Base-by-base conservation (phyloP, 192 early-diverging fungal species). In the Coemansia sp. region DNA sequence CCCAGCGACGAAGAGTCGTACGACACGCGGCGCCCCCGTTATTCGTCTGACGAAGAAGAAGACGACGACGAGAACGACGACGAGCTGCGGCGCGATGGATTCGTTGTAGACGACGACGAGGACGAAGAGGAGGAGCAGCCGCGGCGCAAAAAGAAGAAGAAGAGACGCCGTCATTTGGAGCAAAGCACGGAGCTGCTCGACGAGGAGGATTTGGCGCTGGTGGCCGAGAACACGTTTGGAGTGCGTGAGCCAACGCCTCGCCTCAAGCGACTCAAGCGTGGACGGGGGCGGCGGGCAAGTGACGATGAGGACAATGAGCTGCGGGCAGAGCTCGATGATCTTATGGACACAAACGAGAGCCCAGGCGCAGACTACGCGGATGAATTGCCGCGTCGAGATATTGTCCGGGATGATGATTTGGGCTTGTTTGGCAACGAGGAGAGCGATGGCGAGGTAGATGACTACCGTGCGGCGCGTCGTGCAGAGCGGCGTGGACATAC, bases 191-290 rank as follows among this genome's bases (percentile, higher is more conserved):
- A 52, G 50, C 50, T 87, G 38, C 75, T 94, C 14, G 92, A 94
- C 23, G 95, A 95, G 15, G 97, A 99, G 59, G 97, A 99, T 73
- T 70, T 96, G 56, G 93, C 91, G 21, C 84, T 98, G 25, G 84
- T 99, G 27, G 89, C 89, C 35, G 95, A 95, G 64, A 97, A 96
- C 85, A 35, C 91, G 86, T 59, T 86, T 83, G 76, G 75, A 70
- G 60, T 53, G 22, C 53, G 25, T 27, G 49, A 52, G 11, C 38
- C 66, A 60, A 9, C 63, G 82, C 55, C 76, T 37, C 85, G 84
- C 65, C 86, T 88, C 55, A 93, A 91, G 65, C 79, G 92, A 9
- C 82, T 94, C 11, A 92, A 93, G 72, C 85, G 89, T 51, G 88
- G 89, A 21, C 83, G 87, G 32, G 85, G 88, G 43, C 85, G 88